Base-by-base conservation (phyloP, 2,329 filamentous ascomycete genomes). In the Aspergillus novofumigatus region DNA sequence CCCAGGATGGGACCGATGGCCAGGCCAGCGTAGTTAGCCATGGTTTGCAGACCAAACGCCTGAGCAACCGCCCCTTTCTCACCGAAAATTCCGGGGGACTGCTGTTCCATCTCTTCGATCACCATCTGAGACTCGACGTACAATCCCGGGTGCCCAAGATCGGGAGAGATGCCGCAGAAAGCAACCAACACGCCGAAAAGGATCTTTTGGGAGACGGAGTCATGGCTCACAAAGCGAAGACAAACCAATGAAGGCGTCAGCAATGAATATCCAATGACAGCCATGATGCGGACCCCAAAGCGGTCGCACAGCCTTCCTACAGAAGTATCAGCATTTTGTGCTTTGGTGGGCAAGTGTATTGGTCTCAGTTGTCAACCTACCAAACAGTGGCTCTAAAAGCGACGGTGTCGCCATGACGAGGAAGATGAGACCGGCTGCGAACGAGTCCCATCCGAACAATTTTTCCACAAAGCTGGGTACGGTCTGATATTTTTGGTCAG, bases 61-160 rank as follows among this genome's bases (percentile, higher is more conserved):
- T 87, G 85, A 1, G 84, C 84, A 67, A 86, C 86, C 0, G 84
- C 84, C 3, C 65, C 65, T 11, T 60, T 59, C 6, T 62, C 56
- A 3, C 85, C 53, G 83, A 88, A 67, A 89, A 95, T 72, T 88
- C 90, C 21, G 83, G 82, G 62, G 81, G 86, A 59, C 85, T 81
- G 63, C 84, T 85, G 3, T 77, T 88, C 55, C 86, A 84, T 85
- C 1, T 75, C 77, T 51, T 80, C 78, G 0, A 69, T 54, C 1
- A 65, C 65, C 51, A 80, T 80, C 2, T 81, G 80, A 32, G 91
- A 85, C 72, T 91, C 89, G 0, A 88, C 86, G 82, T 90, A 87
- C 11, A 90, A 72, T 0, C 87, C 84, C 0, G 86, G 83, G 62
- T 86, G 80, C 0, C 81, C 78, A 3, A 89, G 73, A 0, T 81